Evolutionary conservation across 768 basidiomycete genomes (phyloP).

Genomic region (Suillus luteus): DNA sequence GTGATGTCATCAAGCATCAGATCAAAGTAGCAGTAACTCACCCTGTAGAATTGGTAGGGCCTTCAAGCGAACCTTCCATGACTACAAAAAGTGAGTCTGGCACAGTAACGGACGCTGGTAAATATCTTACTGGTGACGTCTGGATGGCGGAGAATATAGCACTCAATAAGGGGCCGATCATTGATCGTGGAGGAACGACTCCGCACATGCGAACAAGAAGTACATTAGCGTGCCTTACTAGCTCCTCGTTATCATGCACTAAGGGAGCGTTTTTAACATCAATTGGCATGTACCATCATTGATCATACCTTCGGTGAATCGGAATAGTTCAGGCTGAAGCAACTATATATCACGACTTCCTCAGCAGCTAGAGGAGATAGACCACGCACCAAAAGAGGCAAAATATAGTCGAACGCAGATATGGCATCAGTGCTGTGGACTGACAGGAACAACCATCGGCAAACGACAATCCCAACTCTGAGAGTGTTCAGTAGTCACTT

Average conservation of each 20-base stretch:
- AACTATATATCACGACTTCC: constrained; percentile 12
- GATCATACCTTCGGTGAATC: constrained; percentile 64
- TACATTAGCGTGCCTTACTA: constrained; percentile 61
- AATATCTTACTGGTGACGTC: constrained; percentile 62
- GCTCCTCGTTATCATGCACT: constrained; percentile 78
- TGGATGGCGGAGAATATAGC: constrained; percentile 78
- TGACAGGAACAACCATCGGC: constrained; percentile 76
- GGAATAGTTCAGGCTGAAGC: constrained; percentile 69
- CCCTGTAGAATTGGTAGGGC: constrained; percentile 84
- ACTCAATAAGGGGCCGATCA: constrained; percentile 69
- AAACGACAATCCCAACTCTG: constrained; percentile 66
- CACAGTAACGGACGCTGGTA: not conserved
- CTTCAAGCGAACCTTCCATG: constrained; percentile 87
- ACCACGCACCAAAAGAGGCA: constrained; percentile 71
- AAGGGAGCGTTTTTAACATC: constrained; percentile 7
- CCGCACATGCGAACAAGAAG: constrained; percentile 86
- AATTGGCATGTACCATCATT: not conserved
- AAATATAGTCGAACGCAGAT: constrained; percentile 76
- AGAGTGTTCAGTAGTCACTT: not conserved
- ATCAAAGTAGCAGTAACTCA: constrained; percentile 24
- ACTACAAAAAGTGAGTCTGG: constrained; percentile 44
- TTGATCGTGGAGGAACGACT: constrained; percentile 70
- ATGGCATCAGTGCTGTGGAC: constrained; percentile 78
- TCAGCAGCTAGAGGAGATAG: constrained; percentile 3
- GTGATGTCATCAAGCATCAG: not conserved